A percentile compares a stretch with the other conserved stretches of the same genome.
Evolutionary conservation across 441 rosid genomes (phyloP).

Genomic region (Theobroma grandiflorum): DNA sequence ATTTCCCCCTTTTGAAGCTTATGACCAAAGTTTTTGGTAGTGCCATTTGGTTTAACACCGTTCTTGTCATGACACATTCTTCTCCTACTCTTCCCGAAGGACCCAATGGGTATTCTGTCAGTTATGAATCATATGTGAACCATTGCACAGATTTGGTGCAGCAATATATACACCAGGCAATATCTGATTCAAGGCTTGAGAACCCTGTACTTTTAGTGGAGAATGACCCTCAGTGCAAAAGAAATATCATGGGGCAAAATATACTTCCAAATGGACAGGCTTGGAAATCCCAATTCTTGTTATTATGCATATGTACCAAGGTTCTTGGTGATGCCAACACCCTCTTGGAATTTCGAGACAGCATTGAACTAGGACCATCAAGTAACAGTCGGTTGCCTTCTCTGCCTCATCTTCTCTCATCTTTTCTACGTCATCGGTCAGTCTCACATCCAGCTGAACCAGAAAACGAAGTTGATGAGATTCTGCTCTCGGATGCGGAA

Average conservation of each 20-base stretch:
- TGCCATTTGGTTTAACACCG: constrained; percentile 89
- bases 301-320: constrained; percentile 74
- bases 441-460: constrained; percentile 57
- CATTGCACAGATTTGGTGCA: constrained; percentile 77
- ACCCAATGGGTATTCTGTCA: constrained; percentile 63
- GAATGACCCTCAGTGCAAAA: constrained; percentile 78
- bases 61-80: constrained; percentile 91
- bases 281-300: constrained; percentile 82
- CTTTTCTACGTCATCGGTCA: constrained; percentile 67
- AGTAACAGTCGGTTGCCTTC: constrained; percentile 67
- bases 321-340: constrained; percentile 76
- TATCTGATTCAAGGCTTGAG: constrained; percentile 74
- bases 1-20: constrained; percentile 78
- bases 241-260: constrained; percentile 68
- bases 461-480: constrained; percentile 57
- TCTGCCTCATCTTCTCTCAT: constrained; percentile 88
- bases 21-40: constrained; percentile 78
- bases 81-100: constrained; percentile 72
- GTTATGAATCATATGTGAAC: constrained; percentile 73
- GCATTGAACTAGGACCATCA: constrained; percentile 70
- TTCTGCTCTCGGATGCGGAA: constrained; percentile 54
- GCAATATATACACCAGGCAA: constrained; percentile 71
- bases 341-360: constrained; percentile 65
- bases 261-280: constrained; percentile 86
- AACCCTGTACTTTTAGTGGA: constrained; percentile 85